These are phyloP conservation scores for Sarcomyxa edulis DNA, from an alignment of 768 basidiomycete genomes.

Conservation along the genomic window DNA sequence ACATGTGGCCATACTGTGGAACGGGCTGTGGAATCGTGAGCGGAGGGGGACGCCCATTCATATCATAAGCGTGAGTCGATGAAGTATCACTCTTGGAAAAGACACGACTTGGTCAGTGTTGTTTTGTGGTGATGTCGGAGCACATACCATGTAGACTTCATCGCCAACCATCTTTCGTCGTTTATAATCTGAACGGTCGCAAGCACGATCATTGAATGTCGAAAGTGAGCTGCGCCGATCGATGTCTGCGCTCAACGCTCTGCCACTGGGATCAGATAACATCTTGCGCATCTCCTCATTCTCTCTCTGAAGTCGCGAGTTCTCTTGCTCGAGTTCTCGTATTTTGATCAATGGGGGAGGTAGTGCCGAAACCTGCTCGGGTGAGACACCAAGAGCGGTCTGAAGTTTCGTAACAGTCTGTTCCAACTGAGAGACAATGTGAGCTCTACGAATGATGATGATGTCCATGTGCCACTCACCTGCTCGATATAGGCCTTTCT, in stretches of 20 bases:
- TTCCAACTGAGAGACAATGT: slow-evolving; percentile 51
- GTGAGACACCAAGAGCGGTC: slow-evolving; percentile 62
- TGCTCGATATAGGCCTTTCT: slow-evolving; percentile 92
- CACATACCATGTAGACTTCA: slow-evolving; percentile 50
- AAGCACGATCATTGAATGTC: slow-evolving; percentile 43
- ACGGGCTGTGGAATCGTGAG: slow-evolving; percentile 58
- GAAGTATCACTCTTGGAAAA: not conserved
- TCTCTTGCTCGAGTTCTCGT: slow-evolving; percentile 81
- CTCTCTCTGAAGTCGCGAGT: slow-evolving; percentile 62
- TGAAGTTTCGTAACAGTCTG: slow-evolving; percentile 84
- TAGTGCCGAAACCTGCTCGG: slow-evolving; percentile 69
- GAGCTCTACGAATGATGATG: too few species aligned
- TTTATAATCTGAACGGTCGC: slow-evolving; percentile 60
- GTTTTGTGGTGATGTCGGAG: too few species aligned
- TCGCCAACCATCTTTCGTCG: slow-evolving; percentile 53
- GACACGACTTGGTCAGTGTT: not conserved
- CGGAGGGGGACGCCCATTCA: slow-evolving; percentile 43
- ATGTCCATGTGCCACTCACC: slow-evolving; percentile 46
- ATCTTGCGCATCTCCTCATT: slow-evolving; percentile 71
- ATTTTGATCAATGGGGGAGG: slow-evolving; percentile 73
- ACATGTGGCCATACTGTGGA: slow-evolving; percentile 40
- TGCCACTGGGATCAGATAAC: slow-evolving; percentile 41
- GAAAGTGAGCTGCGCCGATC: slow-evolving; percentile 40
- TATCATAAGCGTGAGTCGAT: slow-evolving; percentile 33
- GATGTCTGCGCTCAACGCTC: slow-evolving; percentile 34